phyloP scores from a whole-genome alignment of 2,329 filamentous ascomycete genomes.

The Alternaria tenuissima region DNA sequence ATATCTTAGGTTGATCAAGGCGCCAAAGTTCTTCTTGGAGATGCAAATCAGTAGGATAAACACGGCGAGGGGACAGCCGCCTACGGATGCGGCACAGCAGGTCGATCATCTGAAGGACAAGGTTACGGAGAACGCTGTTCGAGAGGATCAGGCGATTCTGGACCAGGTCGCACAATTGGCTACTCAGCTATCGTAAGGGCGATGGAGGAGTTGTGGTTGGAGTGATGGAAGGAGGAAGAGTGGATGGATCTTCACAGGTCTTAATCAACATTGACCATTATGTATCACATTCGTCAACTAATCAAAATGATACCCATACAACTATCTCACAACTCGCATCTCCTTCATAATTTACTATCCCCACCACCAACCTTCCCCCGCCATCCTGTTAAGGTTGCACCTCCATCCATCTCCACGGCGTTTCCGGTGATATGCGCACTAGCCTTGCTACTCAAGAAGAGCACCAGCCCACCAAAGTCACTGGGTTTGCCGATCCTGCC shows the following conservation, averaged over 20 bases:
- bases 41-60: constrained; percentile 68
- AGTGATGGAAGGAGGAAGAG: background rate
- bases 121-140: constrained; percentile 64
- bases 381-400: constrained; percentile 55
- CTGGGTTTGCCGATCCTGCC: constrained; percentile 58
- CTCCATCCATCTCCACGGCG: constrained; percentile 59
- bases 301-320: background rate
- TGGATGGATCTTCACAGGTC: background rate
- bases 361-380: constrained; percentile 40
- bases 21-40: constrained; percentile 69
- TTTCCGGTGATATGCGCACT: constrained; percentile 57
- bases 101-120: constrained; percentile 67
- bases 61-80: constrained; percentile 65
- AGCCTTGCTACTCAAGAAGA: constrained; percentile 54
- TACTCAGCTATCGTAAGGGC: constrained; percentile 24
- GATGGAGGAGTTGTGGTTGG: background rate
- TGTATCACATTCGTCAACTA: background rate
- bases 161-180: constrained; percentile 58
- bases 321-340: background rate
- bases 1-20: constrained; percentile 57
- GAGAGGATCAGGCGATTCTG: constrained; percentile 59
- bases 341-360: constrained; percentile 38
- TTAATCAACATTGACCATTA: no score
- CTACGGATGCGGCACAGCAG: constrained; percentile 60
- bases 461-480: constrained; percentile 57